Evolutionary conservation across 305 asterid species (phyloP), one percentile per base, ranked within the genome.

Genomic region (Fraxinus dipetala): DNA sequence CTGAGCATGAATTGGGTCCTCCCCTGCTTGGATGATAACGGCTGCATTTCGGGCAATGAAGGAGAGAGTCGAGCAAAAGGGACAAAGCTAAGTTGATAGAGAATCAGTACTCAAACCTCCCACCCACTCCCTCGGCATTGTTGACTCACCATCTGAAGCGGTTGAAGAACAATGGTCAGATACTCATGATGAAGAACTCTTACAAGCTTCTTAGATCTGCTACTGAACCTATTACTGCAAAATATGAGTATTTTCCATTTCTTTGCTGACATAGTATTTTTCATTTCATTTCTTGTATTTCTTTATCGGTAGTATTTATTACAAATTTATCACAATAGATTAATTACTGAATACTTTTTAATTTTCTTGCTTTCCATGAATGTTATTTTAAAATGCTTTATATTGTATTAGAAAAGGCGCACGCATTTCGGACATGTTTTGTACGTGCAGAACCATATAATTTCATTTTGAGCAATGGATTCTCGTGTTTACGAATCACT

Each of bases 21-120:
- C 45, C 2, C 45, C 13, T 13, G 5, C 16, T 13, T 87, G 93
- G 98, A 91, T 95, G 98, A 95, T 95, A 67, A 73, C 89, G 67
- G 86, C 89, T n/a, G 95, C 98, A 3, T 85, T 95, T n/a, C 7
- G 89, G 79, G 91, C 86, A 81, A 77, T 95, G 85, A 91, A 90
- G 9, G 98, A 93, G 83, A 38, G 98, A 98, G 69, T 93, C 96
- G 83, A 95, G 97, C 84, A 91, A 84, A 84, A 79, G 85, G 34
- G 96, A 96, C 0, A 91, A 92, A 45, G 56, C 18, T 48, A 0
- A 14, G 91, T 91, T 86, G 51, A 86, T 95, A 16, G 94, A 91
- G 74, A 54, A 85, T 26, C 83, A 82, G 30, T 93, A 85, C 86
- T 3, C 86, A 32, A 84, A 85, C 75, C 90, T 91, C 1, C 94